phyloP scores from a whole-genome alignment of 257 asterid species.

The Jasminum sambac region DNA sequence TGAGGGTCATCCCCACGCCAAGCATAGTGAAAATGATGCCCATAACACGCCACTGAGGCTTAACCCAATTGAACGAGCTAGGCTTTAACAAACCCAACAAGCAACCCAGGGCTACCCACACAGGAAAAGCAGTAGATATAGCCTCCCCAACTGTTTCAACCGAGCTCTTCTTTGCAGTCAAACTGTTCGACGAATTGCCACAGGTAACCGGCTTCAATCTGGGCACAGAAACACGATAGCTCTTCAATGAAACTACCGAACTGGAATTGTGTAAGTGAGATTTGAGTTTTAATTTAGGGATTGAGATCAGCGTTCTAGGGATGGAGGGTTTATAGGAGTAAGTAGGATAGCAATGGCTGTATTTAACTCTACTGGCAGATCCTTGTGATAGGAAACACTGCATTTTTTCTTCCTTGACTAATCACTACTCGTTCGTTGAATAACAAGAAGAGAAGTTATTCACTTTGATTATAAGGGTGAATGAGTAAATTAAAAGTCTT shows the following conservation, averaged over 20 bases:
- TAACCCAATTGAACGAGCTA: slow-evolving; percentile 66
- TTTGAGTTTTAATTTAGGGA: slow-evolving; percentile 24
- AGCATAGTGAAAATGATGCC: slow-evolving; percentile 91
- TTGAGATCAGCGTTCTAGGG: slow-evolving; percentile 22
- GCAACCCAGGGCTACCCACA: slow-evolving; percentile 91
- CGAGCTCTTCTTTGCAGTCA: slow-evolving; percentile 46
- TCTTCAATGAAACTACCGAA: slow-evolving; percentile 9
- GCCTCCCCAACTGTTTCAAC: slow-evolving; percentile 61
- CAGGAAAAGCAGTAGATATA: slow-evolving; percentile 70
- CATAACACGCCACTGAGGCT: slow-evolving; percentile 75
- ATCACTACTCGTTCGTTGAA: too few species aligned
- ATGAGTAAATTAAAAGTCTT: too few species aligned
- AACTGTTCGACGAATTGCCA: slow-evolving; percentile 51
- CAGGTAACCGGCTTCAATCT: slow-evolving; percentile 34
- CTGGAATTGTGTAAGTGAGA: slow-evolving; percentile 30
- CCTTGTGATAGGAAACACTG: not conserved
- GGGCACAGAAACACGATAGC: not conserved
- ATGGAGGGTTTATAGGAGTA: slow-evolving; percentile 27
- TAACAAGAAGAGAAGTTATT: too few species aligned
- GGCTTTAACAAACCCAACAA: slow-evolving; percentile 70
- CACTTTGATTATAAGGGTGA: too few species aligned
- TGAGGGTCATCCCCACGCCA: slow-evolving; percentile 94
- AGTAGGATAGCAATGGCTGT: slow-evolving; percentile 14
- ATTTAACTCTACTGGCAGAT: not conserved
- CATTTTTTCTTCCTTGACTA: not conserved